A percentile compares a stretch with the other conserved stretches of the same genome.
Conservation (phyloP, 2,329 filamentous ascomycete species). For the Ceratocystis colombiana region DNA sequence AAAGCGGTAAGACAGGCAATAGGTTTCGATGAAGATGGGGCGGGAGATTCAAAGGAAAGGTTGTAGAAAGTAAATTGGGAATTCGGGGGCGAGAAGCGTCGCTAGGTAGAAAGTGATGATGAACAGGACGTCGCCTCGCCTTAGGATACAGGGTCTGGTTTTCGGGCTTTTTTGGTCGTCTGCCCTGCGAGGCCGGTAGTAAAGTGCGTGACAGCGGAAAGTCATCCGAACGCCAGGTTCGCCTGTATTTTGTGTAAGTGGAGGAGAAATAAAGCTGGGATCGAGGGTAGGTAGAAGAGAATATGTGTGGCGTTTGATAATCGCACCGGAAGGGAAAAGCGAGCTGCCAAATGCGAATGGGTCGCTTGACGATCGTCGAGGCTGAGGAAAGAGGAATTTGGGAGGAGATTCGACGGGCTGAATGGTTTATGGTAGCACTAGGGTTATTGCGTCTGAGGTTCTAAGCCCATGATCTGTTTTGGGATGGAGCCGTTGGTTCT, state of each 20-base stretch:
- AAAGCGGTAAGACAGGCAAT: neutral
- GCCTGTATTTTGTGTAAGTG: constrained; percentile 13
- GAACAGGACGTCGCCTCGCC: neutral
- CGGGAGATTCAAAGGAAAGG: neutral
- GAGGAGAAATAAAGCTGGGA: neutral
- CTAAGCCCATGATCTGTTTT: constrained; percentile 2
- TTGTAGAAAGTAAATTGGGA: neutral
- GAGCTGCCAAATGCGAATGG: constrained; percentile 3
- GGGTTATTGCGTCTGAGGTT: neutral
- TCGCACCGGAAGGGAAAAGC: neutral
- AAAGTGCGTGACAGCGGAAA: constrained; percentile 5
- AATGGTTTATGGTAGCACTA: constrained; percentile 3
- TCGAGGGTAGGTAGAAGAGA: constrained; percentile 2
- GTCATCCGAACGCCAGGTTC: constrained; percentile 6
- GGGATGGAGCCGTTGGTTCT: constrained; percentile 1
- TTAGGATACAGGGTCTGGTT: neutral
- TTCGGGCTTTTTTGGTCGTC: constrained; percentile 3
- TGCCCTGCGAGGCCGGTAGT: constrained; percentile 9
- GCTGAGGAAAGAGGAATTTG: constrained; percentile 11
- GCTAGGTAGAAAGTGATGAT: neutral
- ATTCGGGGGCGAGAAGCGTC: neutral
- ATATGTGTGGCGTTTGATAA: neutral
- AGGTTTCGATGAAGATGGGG: neutral
- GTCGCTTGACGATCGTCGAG: constrained; percentile 15
- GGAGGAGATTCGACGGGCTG: neutral